Evolutionary conservation across 306 rosid species (phyloP), one percentile per base, ranked within the genome.

Genomic region (Acacia confusa): DNA sequence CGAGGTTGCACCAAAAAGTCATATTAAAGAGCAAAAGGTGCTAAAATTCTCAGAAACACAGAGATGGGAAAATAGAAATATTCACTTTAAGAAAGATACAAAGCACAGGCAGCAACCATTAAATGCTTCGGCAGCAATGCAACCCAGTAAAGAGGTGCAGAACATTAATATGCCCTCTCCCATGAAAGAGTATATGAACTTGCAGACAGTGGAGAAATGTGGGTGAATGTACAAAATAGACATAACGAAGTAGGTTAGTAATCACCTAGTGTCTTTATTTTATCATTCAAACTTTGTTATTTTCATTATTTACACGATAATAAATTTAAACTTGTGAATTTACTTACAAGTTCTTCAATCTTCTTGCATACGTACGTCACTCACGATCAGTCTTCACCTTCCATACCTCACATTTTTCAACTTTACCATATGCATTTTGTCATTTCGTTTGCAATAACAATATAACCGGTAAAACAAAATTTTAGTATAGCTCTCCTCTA

Each of bases 31-130:
- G 55, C 53, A 79, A 20, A 69, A 60, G 74, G 52, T 77, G 60
- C 45, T 40, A 69, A 69, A 71, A 80, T 53, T 78, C 72, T 82
- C 30, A 66, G 72, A 66, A 25, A 32, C 76, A 44, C 77, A 36
- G 28, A 75, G 70, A 19, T n/a, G 77, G 36, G 82, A 70, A 65
- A 52, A 43, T 11, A 73, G n/a, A 69, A 43, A 64, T 43, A 30
- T 72, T 27, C 7, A 48, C 6, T 48, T 34, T 27, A 38, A 50
- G 85, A 17, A 75, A 97, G 99, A 95, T 95, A 93, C 98, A 84
- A 92, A 95, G 89, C 98, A 95, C 55, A 95, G 89, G 91, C 98
- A 93, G 89, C 92, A 95, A 57, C 97, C 94, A 79, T 89, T 89
- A 74, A 93, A 82, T 81, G 92, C 85, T 87, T 92, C 98, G 64